These are phyloP conservation scores for Fusarium sp. DNA, from an alignment of 2,329 filamentous ascomycete genomes.

Conservation along the genomic window DNA sequence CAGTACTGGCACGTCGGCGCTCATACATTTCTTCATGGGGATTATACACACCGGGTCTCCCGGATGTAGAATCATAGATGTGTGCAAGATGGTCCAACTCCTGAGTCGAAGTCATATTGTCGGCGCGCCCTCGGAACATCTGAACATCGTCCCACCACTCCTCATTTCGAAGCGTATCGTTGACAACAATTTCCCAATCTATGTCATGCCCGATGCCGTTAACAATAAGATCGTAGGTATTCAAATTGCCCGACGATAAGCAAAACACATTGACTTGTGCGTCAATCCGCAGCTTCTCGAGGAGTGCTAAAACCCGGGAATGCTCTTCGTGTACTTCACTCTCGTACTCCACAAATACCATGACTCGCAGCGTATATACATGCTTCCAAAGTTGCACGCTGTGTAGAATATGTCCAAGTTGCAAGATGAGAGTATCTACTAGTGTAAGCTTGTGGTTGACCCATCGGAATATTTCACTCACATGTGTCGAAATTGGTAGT, in stretches of 20 bases:
- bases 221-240: conserved; percentile 83
- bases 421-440: conserved; percentile 82
- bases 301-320: conserved; percentile 77
- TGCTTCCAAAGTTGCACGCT: conserved; percentile 87
- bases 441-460: conserved; percentile 19
- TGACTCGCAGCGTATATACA: conserved; percentile 79
- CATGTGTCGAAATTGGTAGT: conserved; percentile 95
- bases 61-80: conserved; percentile 61
- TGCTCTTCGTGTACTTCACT: conserved; percentile 85
- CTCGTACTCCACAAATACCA: conserved; percentile 92
- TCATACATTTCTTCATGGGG: conserved; percentile 56
- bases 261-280: conserved; percentile 86
- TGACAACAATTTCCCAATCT: conserved; percentile 72
- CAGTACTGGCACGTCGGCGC: conserved; percentile 64
- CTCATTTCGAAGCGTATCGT: conserved; percentile 77
- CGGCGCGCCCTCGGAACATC: conserved; percentile 61
- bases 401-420: conserved; percentile 86
- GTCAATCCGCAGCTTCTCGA: conserved; percentile 86
- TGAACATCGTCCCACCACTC: conserved; percentile 88
- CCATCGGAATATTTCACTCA: conserved; percentile 57
- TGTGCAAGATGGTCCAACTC: conserved; percentile 62
- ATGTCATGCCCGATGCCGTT: conserved; percentile 74
- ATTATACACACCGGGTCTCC: conserved; percentile 61
- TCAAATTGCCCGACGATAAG: conserved; percentile 80
- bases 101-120: conserved; percentile 59